phyloP scores from a whole-genome alignment of 371 early-diverging fungal species.

The Hamiltosporidium tvaerminnensis region DNA sequence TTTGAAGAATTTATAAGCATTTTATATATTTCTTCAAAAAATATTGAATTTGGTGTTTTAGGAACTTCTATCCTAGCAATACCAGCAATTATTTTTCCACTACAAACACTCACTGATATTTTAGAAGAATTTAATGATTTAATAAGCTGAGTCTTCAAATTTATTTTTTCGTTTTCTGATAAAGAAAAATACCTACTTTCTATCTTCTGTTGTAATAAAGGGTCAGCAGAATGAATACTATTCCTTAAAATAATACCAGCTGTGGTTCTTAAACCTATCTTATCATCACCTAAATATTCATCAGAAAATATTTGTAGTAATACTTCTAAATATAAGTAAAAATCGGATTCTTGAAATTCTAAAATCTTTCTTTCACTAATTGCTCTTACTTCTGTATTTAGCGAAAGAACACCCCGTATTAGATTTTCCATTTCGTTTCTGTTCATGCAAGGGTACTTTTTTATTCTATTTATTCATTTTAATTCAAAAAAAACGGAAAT shows the following conservation, averaged over 20 bases:
- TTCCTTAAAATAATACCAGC: slow-evolving; percentile 33
- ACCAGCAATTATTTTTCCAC: slow-evolving; percentile 9
- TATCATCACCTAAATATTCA: not conserved
- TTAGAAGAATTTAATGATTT: slow-evolving; percentile 1
- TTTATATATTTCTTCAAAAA: slow-evolving; percentile 21
- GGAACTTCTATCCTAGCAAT: slow-evolving; percentile 35
- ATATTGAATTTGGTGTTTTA: not conserved
- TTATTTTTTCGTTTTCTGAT: not conserved
- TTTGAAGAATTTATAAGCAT: slow-evolving; percentile 1
- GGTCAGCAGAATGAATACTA: slow-evolving; percentile 19
- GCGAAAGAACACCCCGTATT: slow-evolving; percentile 6
- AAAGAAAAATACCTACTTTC: slow-evolving; percentile 18
- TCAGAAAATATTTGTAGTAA: slow-evolving; percentile 7
- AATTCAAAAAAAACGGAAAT: too few relatives aligned
- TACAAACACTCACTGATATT: slow-evolving; percentile 4
- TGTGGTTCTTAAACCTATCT: not conserved
- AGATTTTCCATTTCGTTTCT: not conserved
- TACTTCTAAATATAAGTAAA: not conserved
- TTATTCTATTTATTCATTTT: too few relatives aligned
- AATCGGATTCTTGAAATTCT: not conserved
- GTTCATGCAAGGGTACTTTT: slow-evolving; percentile 12
- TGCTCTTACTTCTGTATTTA: not conserved
- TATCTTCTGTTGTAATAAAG: slow-evolving; percentile 5
- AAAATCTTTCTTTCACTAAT: slow-evolving; percentile 3
- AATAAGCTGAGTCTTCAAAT: not conserved